Evolutionary conservation across 371 early-diverging fungal species (phyloP), one percentile per base, ranked within the genome.

Genomic region (Dichotomocladium elegans): DNA sequence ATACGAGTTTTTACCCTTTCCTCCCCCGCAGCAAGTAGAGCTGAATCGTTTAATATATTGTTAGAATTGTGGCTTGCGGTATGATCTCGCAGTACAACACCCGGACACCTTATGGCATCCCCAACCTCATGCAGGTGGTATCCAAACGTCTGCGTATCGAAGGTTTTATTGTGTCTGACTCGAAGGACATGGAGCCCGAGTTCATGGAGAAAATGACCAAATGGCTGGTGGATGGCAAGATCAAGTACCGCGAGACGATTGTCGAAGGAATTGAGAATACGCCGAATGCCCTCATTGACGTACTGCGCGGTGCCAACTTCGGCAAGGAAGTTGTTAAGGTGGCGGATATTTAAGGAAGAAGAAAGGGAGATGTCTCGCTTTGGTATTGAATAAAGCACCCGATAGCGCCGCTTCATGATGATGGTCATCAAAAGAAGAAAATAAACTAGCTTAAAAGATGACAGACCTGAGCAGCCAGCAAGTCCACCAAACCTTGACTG

Each of bases 251-350:
- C 8, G 83, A 88, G 55, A 64, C 77, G 22, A 60, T 92, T 21
- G 68, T 76, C 21, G 76, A 86, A n/a, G 95, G 95, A 11, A 74
- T 93, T 50, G 93, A 92, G 43, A 87, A 82, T 43, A 82, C 89
- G 8, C 93, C 93, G 11, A 65, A 77, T 33, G 92, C 89, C 2
- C 77, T 92, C 37, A 63, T 90, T 25, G 85, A 80, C 45, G 70
- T 95, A 55, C 77, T 92, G 56, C 79, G 81, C 47, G 93, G 93
- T 34, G 77, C 66, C n/a, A 93, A 92, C 76, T 83, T 84, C 55
- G 95, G 95, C 53, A 94, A 94, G 81, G 79, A 84, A 68, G 63
- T 92, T 24, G 78, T 94, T 60, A 84, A 89, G 67, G 81, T 87
- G 61, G 77, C 76, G 25, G 68, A 74, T 41, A 47, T 66, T 44